Evolutionary conservation across 2,329 filamentous ascomycete species (phyloP).

Genomic region (Nannizziopsis barbatae): DNA sequence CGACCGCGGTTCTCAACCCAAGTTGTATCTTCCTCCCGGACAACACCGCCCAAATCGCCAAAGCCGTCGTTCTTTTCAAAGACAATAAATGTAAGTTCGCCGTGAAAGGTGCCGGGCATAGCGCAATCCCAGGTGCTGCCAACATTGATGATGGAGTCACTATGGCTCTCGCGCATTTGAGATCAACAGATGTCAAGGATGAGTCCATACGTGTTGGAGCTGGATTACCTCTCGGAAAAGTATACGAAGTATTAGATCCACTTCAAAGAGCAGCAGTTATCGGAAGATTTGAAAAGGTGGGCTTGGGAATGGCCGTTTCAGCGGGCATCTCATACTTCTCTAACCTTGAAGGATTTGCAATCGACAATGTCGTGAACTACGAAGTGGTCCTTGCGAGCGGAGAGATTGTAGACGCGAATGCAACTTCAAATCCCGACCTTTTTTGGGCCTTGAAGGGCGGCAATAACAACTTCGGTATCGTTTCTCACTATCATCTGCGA

Average conservation of each 20-base stretch:
- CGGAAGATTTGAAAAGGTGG: conserved; percentile 5
- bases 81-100: conserved; percentile 26
- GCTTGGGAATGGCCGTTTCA: conserved; percentile 5
- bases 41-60: conserved; percentile 20
- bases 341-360: conserved; percentile 37
- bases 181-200: background rate
- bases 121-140: conserved; percentile 27
- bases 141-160: conserved; percentile 33
- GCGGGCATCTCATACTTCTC: conserved; percentile 40
- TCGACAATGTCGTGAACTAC: conserved; percentile 39
- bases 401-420: conserved; percentile 35
- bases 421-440: conserved; percentile 36
- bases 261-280: conserved; percentile 2
- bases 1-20: conserved; percentile 14
- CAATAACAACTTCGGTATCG: conserved; percentile 33
- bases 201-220: conserved; percentile 1
- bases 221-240: background rate
- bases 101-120: conserved; percentile 36
- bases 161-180: conserved; percentile 6
- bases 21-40: conserved; percentile 25
- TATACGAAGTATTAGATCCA: conserved; percentile 6
- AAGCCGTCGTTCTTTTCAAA: conserved; percentile 18
- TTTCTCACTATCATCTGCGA: conserved; percentile 13
- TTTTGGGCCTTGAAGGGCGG: conserved; percentile 41
- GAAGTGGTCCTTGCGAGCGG: conserved; percentile 38